These are phyloP conservation scores for Pascua sp. DNA, from an alignment of 1,284 basidiomycete genomes.

Conservation along the genomic window DNA sequence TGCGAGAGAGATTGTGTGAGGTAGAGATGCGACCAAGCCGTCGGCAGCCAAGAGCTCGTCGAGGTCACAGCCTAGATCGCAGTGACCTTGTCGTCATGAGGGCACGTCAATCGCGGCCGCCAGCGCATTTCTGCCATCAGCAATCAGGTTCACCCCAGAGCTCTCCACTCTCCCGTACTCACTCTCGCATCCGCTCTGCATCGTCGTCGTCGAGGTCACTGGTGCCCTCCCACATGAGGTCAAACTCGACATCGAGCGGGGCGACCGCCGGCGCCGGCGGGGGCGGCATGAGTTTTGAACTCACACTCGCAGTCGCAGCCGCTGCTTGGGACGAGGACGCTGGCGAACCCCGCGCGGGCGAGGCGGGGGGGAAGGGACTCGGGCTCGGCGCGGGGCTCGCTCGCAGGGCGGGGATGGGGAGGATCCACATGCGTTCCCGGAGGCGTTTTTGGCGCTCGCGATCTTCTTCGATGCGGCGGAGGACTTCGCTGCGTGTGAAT, in stretches of 20 bases:
- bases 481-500: slow-evolving; percentile 59
- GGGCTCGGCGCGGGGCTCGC: slow-evolving; percentile 14
- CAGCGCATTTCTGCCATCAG: slow-evolving; percentile 8
- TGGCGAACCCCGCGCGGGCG: slow-evolving; percentile 18
- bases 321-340: background rate
- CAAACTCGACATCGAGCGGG: slow-evolving; percentile 79
- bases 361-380: slow-evolving; percentile 30
- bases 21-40: too few relatives aligned
- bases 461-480: slow-evolving; percentile 90
- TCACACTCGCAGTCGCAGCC: slow-evolving; percentile 2
- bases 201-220: slow-evolving; percentile 87
- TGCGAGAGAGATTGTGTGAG: too few relatives aligned
- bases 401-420: slow-evolving; percentile 50
- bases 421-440: slow-evolving; percentile 88
- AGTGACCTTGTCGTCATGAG: background rate
- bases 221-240: slow-evolving; percentile 85
- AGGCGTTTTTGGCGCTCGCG: slow-evolving; percentile 90
- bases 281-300: slow-evolving; percentile 24
- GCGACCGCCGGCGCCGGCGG: slow-evolving; percentile 44
- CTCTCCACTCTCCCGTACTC: slow-evolving; percentile 21
- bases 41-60: too few relatives aligned
- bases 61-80: too few relatives aligned
- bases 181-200: slow-evolving; percentile 37
- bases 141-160: too few relatives aligned
- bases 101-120: slow-evolving; percentile 4